These are phyloP conservation scores for Microthlaspi erraticum DNA, from an alignment of 345 rosid species.

Conservation along the genomic window DNA sequence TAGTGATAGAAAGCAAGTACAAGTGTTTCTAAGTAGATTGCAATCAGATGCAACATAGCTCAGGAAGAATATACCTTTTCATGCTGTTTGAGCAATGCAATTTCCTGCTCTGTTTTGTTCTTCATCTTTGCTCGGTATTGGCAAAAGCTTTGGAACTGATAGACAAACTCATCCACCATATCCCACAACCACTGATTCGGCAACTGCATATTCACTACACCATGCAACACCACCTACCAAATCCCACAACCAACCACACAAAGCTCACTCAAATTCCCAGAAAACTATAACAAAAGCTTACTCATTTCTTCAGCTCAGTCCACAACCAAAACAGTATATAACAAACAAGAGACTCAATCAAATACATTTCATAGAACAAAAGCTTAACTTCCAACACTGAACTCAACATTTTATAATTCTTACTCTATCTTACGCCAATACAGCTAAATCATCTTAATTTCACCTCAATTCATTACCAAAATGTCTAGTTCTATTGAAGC, in stretches of 20 bases:
- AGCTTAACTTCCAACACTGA: not conserved
- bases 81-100: conserved; percentile 72
- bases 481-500: not conserved
- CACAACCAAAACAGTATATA: not conserved
- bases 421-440: not conserved
- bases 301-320: too few relatives aligned
- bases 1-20: too few relatives aligned
- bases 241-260: not conserved
- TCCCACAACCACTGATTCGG: conserved; percentile 99
- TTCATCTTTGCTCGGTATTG: conserved; percentile 96
- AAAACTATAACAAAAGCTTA: too few relatives aligned
- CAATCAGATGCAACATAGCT: too few relatives aligned
- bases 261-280: too few relatives aligned
- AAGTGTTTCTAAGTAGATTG: too few relatives aligned
- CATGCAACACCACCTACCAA: conserved; percentile 84
- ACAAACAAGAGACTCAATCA: conserved; percentile 6
- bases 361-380: not conserved
- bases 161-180: conserved; percentile 99
- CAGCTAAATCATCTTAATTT: not conserved
- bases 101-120: conserved; percentile 90
- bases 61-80: conserved; percentile 59
- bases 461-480: not conserved
- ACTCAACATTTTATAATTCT: not conserved
- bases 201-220: conserved; percentile 92
- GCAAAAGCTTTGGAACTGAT: conserved; percentile 97